Percentiles rank a stretch among this genome's conserved stretches.
phyloP scores from a whole-genome alignment of 2,329 filamentous ascomycete species.

The Aurifilum marmelostoma region DNA sequence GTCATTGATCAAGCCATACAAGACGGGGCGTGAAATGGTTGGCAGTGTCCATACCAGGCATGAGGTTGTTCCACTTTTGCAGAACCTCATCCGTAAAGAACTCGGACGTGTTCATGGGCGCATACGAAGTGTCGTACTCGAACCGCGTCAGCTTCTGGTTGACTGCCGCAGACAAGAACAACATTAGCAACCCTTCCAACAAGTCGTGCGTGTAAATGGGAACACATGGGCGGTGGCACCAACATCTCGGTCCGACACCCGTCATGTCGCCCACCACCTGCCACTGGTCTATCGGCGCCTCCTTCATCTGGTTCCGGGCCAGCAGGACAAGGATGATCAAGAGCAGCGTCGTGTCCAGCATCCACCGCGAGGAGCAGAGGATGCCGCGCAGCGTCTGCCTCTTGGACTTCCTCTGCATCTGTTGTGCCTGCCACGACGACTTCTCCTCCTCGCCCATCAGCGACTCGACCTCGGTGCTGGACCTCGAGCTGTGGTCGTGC shows the following conservation, averaged over 20 bases:
- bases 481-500: slow-evolving; percentile 38
- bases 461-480: slow-evolving; percentile 46
- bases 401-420: slow-evolving; percentile 33
- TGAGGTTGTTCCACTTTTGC: slow-evolving; percentile 41
- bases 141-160: slow-evolving; percentile 40
- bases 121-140: slow-evolving; percentile 40
- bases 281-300: slow-evolving; percentile 33
- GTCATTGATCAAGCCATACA: neutral
- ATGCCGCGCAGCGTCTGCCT: slow-evolving; percentile 33
- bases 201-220: too few relatives aligned
- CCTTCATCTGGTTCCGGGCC: slow-evolving; percentile 37
- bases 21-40: neutral
- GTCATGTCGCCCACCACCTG: slow-evolving; percentile 44
- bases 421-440: slow-evolving; percentile 37
- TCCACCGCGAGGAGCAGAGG: slow-evolving; percentile 42
- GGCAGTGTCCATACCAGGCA: slow-evolving; percentile 37
- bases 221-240: slow-evolving; percentile 17
- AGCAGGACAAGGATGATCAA: slow-evolving; percentile 44
- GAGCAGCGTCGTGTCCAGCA: slow-evolving; percentile 44
- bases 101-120: slow-evolving; percentile 41
- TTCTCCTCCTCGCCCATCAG: slow-evolving; percentile 44
- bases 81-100: slow-evolving; percentile 42
- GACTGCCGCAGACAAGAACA: slow-evolving; percentile 31
- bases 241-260: slow-evolving; percentile 41
- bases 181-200: slow-evolving; percentile 3